phyloP scores from a whole-genome alignment of 495 filamentous ascomycete genomes.

The Hyphodiscus hymeniophilus region DNA sequence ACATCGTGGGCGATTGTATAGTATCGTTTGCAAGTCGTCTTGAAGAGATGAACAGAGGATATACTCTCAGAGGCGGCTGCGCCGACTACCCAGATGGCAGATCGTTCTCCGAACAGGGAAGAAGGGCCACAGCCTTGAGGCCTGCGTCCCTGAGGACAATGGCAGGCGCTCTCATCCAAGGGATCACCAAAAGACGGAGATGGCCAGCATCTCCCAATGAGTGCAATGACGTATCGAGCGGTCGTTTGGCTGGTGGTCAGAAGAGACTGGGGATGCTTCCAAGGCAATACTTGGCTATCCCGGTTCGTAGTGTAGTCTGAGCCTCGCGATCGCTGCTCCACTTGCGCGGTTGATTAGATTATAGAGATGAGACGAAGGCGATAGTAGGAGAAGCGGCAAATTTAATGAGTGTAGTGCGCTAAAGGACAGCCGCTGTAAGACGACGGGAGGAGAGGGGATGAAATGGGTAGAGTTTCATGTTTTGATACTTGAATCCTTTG shows the following conservation, averaged over 20 bases:
- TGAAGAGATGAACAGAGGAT: neutral
- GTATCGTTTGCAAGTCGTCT: neutral
- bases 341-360: neutral
- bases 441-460: neutral
- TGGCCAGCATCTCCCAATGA: constrained; percentile 18
- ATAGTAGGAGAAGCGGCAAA: no score
- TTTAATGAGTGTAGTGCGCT: no score
- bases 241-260: neutral
- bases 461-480: neutral
- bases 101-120: no score
- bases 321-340: neutral
- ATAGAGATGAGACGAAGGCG: no score
- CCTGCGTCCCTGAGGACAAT: neutral
- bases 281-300: constrained; percentile 1
- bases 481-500: neutral
- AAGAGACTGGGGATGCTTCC: neutral
- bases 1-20: neutral
- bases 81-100: no score
- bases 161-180: constrained; percentile 2
- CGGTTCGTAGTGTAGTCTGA: neutral
- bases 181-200: constrained; percentile 9
- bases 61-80: no score
- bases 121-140: constrained; percentile 4
- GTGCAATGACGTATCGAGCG: neutral
- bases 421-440: neutral